A percentile compares a stretch with the other conserved stretches of the same genome.
Evolutionary conservation across 768 basidiomycete species (phyloP).

Genomic region (Termitomyces sp.): DNA sequence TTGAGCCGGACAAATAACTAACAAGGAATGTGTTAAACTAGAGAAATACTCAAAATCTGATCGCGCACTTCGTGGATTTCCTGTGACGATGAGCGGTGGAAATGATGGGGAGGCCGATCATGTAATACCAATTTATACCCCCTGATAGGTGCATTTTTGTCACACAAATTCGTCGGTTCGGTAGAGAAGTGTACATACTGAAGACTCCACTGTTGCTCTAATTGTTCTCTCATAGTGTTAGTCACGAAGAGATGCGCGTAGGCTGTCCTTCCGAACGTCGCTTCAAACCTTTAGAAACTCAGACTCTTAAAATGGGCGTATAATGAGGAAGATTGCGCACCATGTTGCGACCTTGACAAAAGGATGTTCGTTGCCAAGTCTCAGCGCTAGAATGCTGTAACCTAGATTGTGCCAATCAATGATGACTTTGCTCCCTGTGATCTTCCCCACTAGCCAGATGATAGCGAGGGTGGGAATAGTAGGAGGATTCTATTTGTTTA

Average conservation of each 20-base stretch:
- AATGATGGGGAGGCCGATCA: conserved; percentile 86
- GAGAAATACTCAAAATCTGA: neutral
- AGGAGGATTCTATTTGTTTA: conserved; percentile 75
- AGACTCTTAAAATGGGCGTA: neutral
- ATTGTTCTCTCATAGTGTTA: conserved; percentile 69
- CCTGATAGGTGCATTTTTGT: conserved; percentile 31
- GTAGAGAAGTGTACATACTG: conserved; percentile 43
- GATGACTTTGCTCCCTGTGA: conserved; percentile 80
- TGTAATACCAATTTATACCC: conserved; percentile 77
- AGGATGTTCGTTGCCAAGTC: conserved; percentile 60
- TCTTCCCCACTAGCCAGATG: conserved; percentile 64
- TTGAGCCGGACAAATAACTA: conserved; percentile 51
- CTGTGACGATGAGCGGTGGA: conserved; percentile 62
- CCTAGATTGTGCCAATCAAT: conserved; percentile 99
- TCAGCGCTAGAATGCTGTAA: conserved; percentile 85
- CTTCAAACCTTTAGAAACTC: conserved; percentile 64
- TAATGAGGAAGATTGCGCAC: conserved; percentile 33
- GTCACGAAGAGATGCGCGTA: conserved; percentile 95
- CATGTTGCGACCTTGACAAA: conserved; percentile 72
- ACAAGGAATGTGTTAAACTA: neutral
- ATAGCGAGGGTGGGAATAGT: conserved; percentile 90
- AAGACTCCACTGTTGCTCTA: conserved; percentile 71
- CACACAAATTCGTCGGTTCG: neutral
- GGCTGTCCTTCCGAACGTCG: conserved; percentile 70
- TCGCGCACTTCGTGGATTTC: conserved; percentile 70